These are phyloP conservation scores for Licmophora abbreviata DNA, from an alignment of 108 stramenopile species.

Conservation along the genomic window DNA sequence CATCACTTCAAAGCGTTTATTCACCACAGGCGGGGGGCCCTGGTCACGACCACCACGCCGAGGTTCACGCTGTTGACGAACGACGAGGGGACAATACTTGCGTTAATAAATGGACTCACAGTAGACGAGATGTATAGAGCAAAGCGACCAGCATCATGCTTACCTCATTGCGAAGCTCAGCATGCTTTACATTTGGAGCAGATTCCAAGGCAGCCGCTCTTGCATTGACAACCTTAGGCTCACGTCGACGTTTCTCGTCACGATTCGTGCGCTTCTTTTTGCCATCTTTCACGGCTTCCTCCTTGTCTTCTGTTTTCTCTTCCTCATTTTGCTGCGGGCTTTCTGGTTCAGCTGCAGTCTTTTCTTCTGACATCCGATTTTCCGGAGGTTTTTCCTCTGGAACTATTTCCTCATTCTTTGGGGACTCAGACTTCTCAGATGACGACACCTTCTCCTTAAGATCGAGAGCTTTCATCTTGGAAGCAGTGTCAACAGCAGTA, in stretches of 20 bases:
- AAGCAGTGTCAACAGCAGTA: conserved; percentile 34
- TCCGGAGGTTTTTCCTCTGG: conserved; percentile 7
- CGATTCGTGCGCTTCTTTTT: conserved; percentile 8
- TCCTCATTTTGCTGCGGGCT: conserved; percentile 8
- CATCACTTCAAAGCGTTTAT: conserved; percentile 56
- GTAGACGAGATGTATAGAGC: too few relatives aligned
- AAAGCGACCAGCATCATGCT: too few relatives aligned
- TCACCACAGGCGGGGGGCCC: conserved; percentile 55
- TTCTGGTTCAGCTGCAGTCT: conserved; percentile 7
- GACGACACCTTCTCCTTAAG: conserved; percentile 4
- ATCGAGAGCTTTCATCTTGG: conserved; percentile 6
- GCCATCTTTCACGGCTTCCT: conserved; percentile 7
- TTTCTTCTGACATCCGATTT: conserved; percentile 12
- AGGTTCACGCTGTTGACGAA: conserved; percentile 8
- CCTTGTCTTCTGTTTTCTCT: conserved; percentile 11
- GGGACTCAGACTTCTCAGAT: conserved; percentile 6
- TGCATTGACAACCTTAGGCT: conserved; percentile 63
- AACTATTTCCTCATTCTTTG: conserved; percentile 7
- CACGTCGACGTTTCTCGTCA: conserved; percentile 25
- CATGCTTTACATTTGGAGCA: conserved; percentile 33
- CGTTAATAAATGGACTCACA: too few relatives aligned
- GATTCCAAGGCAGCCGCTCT: conserved; percentile 57
- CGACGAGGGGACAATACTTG: conserved; percentile 26
- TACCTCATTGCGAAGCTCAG: conserved; percentile 33
- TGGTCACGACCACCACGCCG: conserved; percentile 18